A percentile compares a stretch with the other conserved stretches of the same genome.
phyloP scores from a whole-genome alignment of 140 eudicot genomes.

The Stevia rebaudiana region DNA sequence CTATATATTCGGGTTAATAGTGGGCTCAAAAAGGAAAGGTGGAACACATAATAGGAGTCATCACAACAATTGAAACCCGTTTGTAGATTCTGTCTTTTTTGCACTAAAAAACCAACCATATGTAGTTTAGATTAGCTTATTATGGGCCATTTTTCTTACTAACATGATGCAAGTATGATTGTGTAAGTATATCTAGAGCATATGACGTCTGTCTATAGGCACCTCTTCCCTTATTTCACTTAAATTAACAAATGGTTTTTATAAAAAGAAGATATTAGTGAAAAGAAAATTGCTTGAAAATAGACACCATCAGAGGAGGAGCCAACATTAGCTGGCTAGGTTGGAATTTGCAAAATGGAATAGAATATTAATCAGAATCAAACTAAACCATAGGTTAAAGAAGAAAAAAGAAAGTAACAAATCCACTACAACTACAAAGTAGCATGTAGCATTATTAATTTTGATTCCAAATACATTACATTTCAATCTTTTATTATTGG shows the following conservation, averaged over 20 bases:
- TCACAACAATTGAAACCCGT: not conserved
- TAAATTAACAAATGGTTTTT: too few relatives aligned
- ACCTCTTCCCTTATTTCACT: too few relatives aligned
- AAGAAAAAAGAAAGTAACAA: not conserved
- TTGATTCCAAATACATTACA: conserved; percentile 42
- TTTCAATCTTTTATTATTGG: conserved; percentile 30
- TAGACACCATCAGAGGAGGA: conserved; percentile 26
- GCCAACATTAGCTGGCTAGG: conserved; percentile 34
- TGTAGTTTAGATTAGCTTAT: not conserved
- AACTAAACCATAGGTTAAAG: not conserved
- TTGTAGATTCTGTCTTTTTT: not conserved
- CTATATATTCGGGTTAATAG: not conserved
- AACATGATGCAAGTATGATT: not conserved
- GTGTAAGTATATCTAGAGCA: not conserved
- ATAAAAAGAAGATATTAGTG: not conserved
- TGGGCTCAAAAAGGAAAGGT: not conserved
- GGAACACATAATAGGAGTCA: not conserved
- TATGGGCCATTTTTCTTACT: too few relatives aligned
- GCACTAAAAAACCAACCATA: not conserved
- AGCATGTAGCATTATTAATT: conserved; percentile 6
- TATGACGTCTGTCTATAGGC: too few relatives aligned
- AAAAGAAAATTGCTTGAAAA: conserved; percentile 29
- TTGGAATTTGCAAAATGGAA: conserved; percentile 47
- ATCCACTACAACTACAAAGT: conserved; percentile 25
- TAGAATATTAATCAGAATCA: conserved; percentile 21